Evolutionary conservation across 164 flowering plant genomes (phyloP).

Genomic region (Cinnamomum micranthum): DNA sequence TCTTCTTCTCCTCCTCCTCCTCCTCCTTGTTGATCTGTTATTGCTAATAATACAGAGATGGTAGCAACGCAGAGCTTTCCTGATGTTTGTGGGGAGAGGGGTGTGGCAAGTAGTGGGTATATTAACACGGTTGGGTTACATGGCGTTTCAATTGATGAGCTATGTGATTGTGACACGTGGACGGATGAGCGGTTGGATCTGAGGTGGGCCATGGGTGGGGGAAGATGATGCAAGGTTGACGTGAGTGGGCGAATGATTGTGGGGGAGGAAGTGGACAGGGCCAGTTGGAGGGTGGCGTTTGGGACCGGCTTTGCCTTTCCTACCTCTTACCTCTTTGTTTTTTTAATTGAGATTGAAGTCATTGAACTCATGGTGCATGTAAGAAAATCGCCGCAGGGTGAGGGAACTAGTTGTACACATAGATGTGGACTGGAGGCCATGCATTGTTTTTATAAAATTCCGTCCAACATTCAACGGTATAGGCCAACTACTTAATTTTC

Average conservation of each 20-base stretch:
- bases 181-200: background rate
- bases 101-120: background rate
- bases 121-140: background rate
- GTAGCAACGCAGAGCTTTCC: slow-evolving; percentile 8
- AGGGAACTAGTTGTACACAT: background rate
- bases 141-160: background rate
- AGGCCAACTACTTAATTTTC: too few species aligned
- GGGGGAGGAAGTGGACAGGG: background rate
- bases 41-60: background rate
- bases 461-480: background rate
- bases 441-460: background rate
- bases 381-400: background rate
- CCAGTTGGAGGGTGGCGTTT: background rate
- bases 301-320: background rate
- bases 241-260: slow-evolving; percentile 2
- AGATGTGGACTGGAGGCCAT: background rate
- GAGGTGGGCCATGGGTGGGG: background rate
- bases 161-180: background rate
- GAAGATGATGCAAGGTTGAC: background rate
- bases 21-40: background rate
- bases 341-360: background rate
- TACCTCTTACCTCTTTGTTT: background rate
- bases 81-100: background rate
- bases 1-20: background rate
- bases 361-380: background rate